phyloP scores from a whole-genome alignment of 2,329 filamentous ascomycete species.

The Shiraia bambusicola region DNA sequence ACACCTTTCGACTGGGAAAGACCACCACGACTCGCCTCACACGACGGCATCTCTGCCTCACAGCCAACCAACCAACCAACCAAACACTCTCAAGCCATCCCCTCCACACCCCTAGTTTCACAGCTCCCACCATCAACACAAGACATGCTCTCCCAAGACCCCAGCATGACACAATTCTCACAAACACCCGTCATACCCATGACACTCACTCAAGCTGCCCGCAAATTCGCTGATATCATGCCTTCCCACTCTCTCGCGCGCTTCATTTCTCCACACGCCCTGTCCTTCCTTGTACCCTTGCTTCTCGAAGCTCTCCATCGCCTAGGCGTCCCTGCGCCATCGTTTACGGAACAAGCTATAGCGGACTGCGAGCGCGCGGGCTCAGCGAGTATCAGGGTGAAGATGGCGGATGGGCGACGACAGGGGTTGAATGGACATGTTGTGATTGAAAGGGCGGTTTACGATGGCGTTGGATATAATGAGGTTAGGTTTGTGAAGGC shows the following conservation, averaged over 20 bases:
- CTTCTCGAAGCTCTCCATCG: constrained; percentile 79
- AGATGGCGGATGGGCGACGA: constrained; percentile 69
- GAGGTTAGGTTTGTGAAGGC: constrained; percentile 92
- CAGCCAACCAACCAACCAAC: constrained; percentile 39
- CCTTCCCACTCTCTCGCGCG: constrained; percentile 84
- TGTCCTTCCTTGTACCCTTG: constrained; percentile 74
- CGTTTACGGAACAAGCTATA: constrained; percentile 34
- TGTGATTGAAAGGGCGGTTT: constrained; percentile 68
- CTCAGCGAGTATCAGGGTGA: constrained; percentile 69
- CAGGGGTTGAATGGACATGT: constrained; percentile 76
- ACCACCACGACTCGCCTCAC: constrained; percentile 54
- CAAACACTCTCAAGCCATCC: constrained; percentile 12
- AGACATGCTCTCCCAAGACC: constrained; percentile 78
- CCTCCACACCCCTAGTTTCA: constrained; percentile 25
- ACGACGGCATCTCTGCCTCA: constrained; percentile 39
- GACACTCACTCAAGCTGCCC: constrained; percentile 84
- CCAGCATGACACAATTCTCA: constrained; percentile 81
- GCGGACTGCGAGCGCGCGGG: constrained; percentile 46
- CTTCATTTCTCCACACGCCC: constrained; percentile 83
- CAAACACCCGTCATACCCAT: constrained; percentile 75
- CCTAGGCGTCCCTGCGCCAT: constrained; percentile 74
- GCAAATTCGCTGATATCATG: constrained; percentile 86
- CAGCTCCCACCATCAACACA: constrained; percentile 41
- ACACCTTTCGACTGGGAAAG: constrained; percentile 86
- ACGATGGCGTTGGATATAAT: constrained; percentile 62